These are phyloP conservation scores for Nicotiana paniculata DNA, from an alignment of 257 asterid species.

Conservation along the genomic window DNA sequence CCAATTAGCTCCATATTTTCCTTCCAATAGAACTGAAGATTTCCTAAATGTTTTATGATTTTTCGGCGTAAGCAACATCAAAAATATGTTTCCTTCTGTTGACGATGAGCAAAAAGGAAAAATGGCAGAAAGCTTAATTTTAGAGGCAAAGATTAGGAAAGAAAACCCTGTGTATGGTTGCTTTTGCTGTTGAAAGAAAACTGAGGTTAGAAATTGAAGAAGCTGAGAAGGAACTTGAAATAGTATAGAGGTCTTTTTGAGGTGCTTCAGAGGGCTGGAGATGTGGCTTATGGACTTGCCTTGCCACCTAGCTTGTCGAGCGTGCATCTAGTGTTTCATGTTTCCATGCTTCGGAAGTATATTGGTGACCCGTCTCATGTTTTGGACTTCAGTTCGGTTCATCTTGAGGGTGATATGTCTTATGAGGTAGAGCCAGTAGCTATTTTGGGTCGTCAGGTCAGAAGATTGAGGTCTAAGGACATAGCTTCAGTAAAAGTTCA, in stretches of 20 bases:
- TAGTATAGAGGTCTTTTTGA: background rate
- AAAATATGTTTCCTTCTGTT: background rate
- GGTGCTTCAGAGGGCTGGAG: too few species aligned
- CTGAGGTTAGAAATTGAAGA: background rate
- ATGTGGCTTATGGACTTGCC: too few species aligned
- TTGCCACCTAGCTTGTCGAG: too few species aligned
- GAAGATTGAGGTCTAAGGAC: too few species aligned
- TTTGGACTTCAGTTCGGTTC: too few species aligned
- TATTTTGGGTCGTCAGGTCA: too few species aligned
- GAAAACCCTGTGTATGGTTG: slow-evolving; percentile 11
- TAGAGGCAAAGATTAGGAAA: background rate
- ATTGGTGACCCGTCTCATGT: too few species aligned
- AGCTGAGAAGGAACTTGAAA: background rate
- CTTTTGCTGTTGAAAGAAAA: background rate
- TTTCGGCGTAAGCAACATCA: background rate
- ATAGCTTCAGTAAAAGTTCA: too few species aligned
- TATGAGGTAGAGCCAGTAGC: too few species aligned
- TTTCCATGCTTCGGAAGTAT: too few species aligned
- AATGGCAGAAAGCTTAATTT: background rate
- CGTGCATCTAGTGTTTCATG: too few species aligned
- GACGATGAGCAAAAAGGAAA: background rate
- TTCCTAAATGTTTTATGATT: background rate
- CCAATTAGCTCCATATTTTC: background rate
- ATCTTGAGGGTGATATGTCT: too few species aligned
- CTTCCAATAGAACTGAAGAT: background rate